Base-by-base conservation (phyloP, 495 filamentous ascomycete genomes). In the Annulohypoxylon nitens region DNA sequence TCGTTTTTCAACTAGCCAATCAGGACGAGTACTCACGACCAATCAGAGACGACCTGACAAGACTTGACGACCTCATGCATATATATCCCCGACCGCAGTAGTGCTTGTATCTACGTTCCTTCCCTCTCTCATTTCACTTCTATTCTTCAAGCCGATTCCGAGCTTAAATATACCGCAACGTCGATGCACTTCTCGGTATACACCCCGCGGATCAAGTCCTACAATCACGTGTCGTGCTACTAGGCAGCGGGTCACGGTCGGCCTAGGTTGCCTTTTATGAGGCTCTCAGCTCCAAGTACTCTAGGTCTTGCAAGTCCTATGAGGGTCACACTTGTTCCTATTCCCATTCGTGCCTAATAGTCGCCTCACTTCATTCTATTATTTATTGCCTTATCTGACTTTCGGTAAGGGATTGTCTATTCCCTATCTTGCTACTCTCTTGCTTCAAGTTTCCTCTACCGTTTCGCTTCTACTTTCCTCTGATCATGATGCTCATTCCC, bases 211-310 rank as follows among this genome's bases (percentile, higher is more conserved):
- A 34, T 69, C 60, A 53, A 67, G 71, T 74, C 67, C 63, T 74
- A 74, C 63, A 64, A 63, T 70, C 67, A 74, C 71, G 71, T 74
- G 71, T 18, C 4, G 25, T 66, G 11, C 18, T 69, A 74, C 61
- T 70, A 74, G 71, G 71, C 71, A 74, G 62, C 71, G 57, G 57
- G 26, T 65, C 65, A 43, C 55, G 48, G 20, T 9, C 41, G 30
- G 43, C 47, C 66, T 58, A 64, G 66, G 63, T 74, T 67, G 71
- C 67, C 71, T 70, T 74, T 43, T 63, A 45, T 25, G 53, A 67
- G 71, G 71, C 71, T 61, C 45, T 61, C 55, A 55, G 34, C 37
- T 2, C 45, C 50, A 41, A 7, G 8, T 3, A 23, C 14, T 8
- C 50, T n/a, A 48, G 39, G 61, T 25, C 25, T 50, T 47, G 14